Evolutionary conservation across 768 basidiomycete genomes (phyloP).

Genomic region (Fomitopsis serialis): DNA sequence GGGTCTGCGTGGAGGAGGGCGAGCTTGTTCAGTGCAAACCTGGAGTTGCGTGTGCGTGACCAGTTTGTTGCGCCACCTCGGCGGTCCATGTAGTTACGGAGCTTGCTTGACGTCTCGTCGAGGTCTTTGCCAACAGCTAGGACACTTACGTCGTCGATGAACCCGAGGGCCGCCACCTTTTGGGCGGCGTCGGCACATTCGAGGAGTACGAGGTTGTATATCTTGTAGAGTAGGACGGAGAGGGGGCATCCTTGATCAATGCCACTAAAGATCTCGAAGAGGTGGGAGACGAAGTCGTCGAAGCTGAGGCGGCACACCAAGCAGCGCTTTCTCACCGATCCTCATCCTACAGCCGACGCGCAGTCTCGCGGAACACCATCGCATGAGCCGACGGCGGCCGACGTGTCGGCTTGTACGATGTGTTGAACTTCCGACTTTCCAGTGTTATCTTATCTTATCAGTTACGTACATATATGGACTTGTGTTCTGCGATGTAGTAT

Average conservation of each 20-base stretch:
- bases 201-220: slow-evolving; percentile 27
- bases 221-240: slow-evolving; percentile 25
- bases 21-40: slow-evolving; percentile 13
- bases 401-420: no score
- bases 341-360: no score
- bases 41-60: slow-evolving; percentile 22
- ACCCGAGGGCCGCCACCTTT: slow-evolving; percentile 6
- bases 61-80: slow-evolving; percentile 21
- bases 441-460: no score
- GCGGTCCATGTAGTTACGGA: slow-evolving; percentile 8
- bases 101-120: neutral
- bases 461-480: no score
- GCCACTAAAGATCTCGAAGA: slow-evolving; percentile 18
- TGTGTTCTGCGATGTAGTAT: no score
- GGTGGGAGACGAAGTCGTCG: slow-evolving; percentile 18
- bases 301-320: no score
- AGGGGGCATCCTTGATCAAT: slow-evolving; percentile 30
- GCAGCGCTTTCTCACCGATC: no score
- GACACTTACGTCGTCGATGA: slow-evolving; percentile 8
- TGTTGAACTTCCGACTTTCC: no score
- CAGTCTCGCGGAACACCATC: no score
- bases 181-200: slow-evolving; percentile 5
- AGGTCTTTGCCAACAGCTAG: slow-evolving; percentile 5
- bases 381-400: no score
- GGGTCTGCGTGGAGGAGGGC: neutral